These are phyloP conservation scores for Colletotrichum filicis DNA, from an alignment of 2,329 filamentous ascomycete species.

Conservation along the genomic window DNA sequence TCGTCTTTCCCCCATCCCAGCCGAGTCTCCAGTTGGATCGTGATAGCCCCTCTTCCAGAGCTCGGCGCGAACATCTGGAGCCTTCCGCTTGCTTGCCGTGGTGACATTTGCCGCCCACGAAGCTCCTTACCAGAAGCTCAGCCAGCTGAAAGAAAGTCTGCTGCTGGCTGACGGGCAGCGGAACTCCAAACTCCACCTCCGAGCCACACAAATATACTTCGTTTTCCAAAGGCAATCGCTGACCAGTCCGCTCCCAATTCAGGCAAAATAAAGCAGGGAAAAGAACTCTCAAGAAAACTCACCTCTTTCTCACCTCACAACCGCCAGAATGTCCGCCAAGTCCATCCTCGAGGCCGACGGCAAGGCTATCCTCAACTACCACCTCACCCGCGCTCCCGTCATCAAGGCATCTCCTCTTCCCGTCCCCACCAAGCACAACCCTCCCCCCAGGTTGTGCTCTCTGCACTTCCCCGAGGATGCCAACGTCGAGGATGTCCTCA, in stretches of 20 bases:
- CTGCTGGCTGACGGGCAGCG: constrained; percentile 5
- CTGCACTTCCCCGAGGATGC: constrained; percentile 93
- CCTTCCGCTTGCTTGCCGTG: constrained; percentile 27
- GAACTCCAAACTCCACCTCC: neutral
- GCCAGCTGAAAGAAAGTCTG: constrained; percentile 10
- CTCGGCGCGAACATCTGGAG: constrained; percentile 7
- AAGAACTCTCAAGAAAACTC: constrained; percentile 28
- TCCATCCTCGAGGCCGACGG: constrained; percentile 98
- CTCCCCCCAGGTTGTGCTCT: constrained; percentile 88
- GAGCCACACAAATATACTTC: constrained; percentile 2
- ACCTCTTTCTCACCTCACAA: constrained; percentile 20
- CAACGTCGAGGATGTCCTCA: constrained; percentile 83
- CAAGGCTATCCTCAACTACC: constrained; percentile 99
- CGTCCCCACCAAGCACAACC: constrained; percentile 86
- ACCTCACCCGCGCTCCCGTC: constrained; percentile 95
- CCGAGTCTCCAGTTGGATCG: neutral
- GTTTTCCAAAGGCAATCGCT: constrained; percentile 19
- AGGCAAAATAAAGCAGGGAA: constrained; percentile 27
- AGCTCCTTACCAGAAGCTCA: constrained; percentile 5
- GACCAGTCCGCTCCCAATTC: neutral
- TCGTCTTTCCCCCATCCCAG: constrained; percentile 6
- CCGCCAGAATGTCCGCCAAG: constrained; percentile 72
- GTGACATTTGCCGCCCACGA: constrained; percentile 20
- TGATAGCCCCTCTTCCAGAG: constrained; percentile 9
- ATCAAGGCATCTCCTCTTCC: constrained; percentile 98